Conservation (phyloP, 1,284 basidiomycete genomes). For the Pseudozyma thailandica region DNA sequence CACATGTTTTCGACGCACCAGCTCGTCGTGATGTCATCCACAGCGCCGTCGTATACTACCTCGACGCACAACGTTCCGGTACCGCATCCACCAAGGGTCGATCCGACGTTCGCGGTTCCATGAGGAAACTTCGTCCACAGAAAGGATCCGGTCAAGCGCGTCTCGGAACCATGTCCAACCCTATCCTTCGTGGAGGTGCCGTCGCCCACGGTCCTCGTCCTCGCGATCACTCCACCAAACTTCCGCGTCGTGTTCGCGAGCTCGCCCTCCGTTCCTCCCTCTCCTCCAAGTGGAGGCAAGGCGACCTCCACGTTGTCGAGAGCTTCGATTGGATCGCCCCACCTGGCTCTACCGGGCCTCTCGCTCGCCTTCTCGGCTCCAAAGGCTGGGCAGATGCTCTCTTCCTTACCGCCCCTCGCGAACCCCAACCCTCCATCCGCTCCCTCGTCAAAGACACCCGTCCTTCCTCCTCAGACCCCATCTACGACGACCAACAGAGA, state of each 20-base stretch:
- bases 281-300: slow-evolving; percentile 81
- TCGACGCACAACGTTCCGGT: slow-evolving; percentile 86
- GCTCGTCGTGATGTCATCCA: slow-evolving; percentile 92
- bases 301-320: slow-evolving; percentile 78
- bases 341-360: slow-evolving; percentile 55
- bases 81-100: slow-evolving; percentile 92
- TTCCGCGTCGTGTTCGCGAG: slow-evolving; percentile 87
- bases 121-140: slow-evolving; percentile 86
- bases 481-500: slow-evolving; percentile 56
- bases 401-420: slow-evolving; percentile 64
- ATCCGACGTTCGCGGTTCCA: slow-evolving; percentile 86
- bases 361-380: slow-evolving; percentile 51
- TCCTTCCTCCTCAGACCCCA: slow-evolving; percentile 57
- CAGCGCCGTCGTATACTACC: slow-evolving; percentile 88
- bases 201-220: slow-evolving; percentile 89
- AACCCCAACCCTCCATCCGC: slow-evolving; percentile 41
- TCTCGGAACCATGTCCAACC: slow-evolving; percentile 86
- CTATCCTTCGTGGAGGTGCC: slow-evolving; percentile 91
- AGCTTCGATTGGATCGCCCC: slow-evolving; percentile 70
- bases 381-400: slow-evolving; percentile 63
- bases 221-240: slow-evolving; percentile 87
- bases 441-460: slow-evolving; percentile 36
- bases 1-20: slow-evolving; percentile 82
- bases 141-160: slow-evolving; percentile 92
- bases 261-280: slow-evolving; percentile 92